phyloP scores from a whole-genome alignment of 2,329 filamentous ascomycete species.

The Phoma sp. region DNA sequence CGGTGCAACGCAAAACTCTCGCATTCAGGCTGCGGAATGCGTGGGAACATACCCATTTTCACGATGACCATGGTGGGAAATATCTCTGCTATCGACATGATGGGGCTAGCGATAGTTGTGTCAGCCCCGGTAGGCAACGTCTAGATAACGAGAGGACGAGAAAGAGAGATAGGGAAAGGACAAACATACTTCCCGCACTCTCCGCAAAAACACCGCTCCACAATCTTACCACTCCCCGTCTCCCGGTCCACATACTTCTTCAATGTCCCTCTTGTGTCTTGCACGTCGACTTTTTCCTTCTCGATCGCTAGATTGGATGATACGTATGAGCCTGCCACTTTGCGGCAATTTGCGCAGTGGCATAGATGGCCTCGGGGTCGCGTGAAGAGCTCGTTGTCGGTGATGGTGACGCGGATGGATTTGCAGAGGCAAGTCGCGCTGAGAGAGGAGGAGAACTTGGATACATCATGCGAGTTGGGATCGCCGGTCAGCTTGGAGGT shows the following conservation, averaged over 20 bases:
- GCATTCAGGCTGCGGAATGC: slow-evolving; percentile 54
- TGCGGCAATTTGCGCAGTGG: slow-evolving; percentile 60
- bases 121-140: background rate
- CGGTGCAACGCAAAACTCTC: slow-evolving; percentile 54
- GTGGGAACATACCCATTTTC: slow-evolving; percentile 59
- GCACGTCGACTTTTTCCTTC: slow-evolving; percentile 53
- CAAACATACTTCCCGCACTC: slow-evolving; percentile 47
- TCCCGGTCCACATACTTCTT: slow-evolving; percentile 54
- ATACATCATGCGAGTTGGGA: slow-evolving; percentile 46
- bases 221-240: slow-evolving; percentile 55
- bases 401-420: slow-evolving; percentile 56
- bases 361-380: slow-evolving; percentile 52
- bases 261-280: slow-evolving; percentile 53
- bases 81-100: slow-evolving; percentile 52
- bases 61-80: slow-evolving; percentile 54
- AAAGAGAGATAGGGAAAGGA: background rate
- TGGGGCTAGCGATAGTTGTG: slow-evolving; percentile 45
- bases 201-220: slow-evolving; percentile 57
- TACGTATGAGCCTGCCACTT: slow-evolving; percentile 54
- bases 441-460: slow-evolving; percentile 44
- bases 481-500: slow-evolving; percentile 41
- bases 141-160: background rate
- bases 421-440: slow-evolving; percentile 55
- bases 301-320: slow-evolving; percentile 51
- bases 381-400: slow-evolving; percentile 55